phyloP scores from a whole-genome alignment of 2,329 filamentous ascomycete species.

The Zalaria obscura region DNA sequence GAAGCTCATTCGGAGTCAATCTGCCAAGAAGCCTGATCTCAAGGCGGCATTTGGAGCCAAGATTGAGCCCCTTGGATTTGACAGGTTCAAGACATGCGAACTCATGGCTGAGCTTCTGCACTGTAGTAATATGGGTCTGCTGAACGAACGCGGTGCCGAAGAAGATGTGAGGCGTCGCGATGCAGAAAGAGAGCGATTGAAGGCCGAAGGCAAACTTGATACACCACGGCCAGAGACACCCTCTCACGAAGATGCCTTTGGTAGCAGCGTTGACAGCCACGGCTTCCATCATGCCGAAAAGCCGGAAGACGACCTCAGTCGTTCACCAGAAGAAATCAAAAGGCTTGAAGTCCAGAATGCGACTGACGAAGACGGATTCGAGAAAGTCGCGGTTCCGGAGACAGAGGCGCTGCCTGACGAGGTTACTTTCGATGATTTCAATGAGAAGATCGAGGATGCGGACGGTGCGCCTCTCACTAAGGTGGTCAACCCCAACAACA shows the following conservation, averaged over 20 bases:
- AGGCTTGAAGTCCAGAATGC: slow-evolving; percentile 65
- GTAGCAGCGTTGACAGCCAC: slow-evolving; percentile 36
- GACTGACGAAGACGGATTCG: slow-evolving; percentile 82
- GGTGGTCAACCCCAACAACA: slow-evolving; percentile 2
- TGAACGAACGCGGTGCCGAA: slow-evolving; percentile 86
- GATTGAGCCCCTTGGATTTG: slow-evolving; percentile 90
- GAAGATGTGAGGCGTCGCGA: slow-evolving; percentile 71
- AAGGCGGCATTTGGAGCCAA: slow-evolving; percentile 80
- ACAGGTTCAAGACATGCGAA: slow-evolving; percentile 97
- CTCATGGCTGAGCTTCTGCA: slow-evolving; percentile 95
- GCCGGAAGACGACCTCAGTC: slow-evolving; percentile 24
- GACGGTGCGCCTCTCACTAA: slow-evolving; percentile 9
- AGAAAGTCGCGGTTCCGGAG: slow-evolving; percentile 61
- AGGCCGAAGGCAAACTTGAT: slow-evolving; percentile 62
- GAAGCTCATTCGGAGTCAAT: slow-evolving; percentile 68
- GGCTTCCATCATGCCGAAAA: slow-evolving; percentile 36
- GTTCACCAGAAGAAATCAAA: slow-evolving; percentile 51
- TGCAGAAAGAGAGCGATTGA: slow-evolving; percentile 63
- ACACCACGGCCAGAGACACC: slow-evolving; percentile 35
- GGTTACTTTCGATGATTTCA: slow-evolving; percentile 55
- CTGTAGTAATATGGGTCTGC: slow-evolving; percentile 94
- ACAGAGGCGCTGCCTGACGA: slow-evolving; percentile 48
- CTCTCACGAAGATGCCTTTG: slow-evolving; percentile 35
- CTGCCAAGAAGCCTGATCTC: slow-evolving; percentile 58
- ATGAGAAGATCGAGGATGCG: slow-evolving; percentile 33